Conservation (phyloP, 148 eudicot genomes). For the Dianthus caryophyllus region DNA sequence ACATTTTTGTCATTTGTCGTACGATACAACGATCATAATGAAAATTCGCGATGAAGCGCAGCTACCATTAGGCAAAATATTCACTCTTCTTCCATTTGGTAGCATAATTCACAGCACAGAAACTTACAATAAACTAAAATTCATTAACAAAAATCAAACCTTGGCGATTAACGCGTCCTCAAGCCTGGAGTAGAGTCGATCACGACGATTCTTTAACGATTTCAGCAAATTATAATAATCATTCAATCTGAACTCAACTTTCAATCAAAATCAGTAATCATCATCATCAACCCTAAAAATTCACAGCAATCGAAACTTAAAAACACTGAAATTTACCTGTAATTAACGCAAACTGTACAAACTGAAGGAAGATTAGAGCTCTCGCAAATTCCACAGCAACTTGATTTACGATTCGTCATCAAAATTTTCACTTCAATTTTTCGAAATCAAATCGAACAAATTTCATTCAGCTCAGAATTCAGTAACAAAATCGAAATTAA, state of each 20-base stretch:
- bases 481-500: background rate
- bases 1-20: too few relatives aligned
- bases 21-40: too few relatives aligned
- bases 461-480: background rate
- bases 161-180: conserved; percentile 59
- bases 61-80: too few relatives aligned
- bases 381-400: conserved; percentile 68
- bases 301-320: background rate
- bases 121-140: background rate
- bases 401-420: conserved; percentile 43
- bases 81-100: background rate
- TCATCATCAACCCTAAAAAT: conserved; percentile 7
- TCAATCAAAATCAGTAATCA: conserved; percentile 6
- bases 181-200: conserved; percentile 53
- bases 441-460: background rate
- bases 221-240: conserved; percentile 63
- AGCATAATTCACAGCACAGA: background rate
- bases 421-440: conserved; percentile 9
- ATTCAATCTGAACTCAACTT: conserved; percentile 53
- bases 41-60: too few relatives aligned
- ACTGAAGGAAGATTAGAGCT: conserved; percentile 66
- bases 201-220: conserved; percentile 58
- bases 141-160: conserved; percentile 37
- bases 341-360: conserved; percentile 66
- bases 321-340: conserved; percentile 40